These are phyloP conservation scores for Poa annua DNA, from an alignment of 176 grass and related monocot genomes.

Conservation along the genomic window DNA sequence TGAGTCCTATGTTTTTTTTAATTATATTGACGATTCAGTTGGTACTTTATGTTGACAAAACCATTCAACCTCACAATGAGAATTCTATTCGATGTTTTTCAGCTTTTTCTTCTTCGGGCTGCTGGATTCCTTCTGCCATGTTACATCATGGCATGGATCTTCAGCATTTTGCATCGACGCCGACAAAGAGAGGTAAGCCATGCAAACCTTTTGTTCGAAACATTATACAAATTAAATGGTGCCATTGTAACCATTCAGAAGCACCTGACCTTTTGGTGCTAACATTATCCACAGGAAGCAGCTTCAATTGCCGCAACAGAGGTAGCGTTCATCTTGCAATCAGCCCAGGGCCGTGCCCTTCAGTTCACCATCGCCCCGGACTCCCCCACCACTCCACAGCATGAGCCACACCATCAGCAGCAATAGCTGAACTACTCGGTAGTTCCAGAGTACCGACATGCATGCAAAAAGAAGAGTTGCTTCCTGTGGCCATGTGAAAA, in stretches of 20 bases:
- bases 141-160: slow-evolving; percentile 93
- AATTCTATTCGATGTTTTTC: slow-evolving; percentile 29
- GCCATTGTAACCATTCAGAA: slow-evolving; percentile 29
- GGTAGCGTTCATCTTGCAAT: slow-evolving; percentile 92
- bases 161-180: slow-evolving; percentile 80
- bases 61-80: slow-evolving; percentile 12
- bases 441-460: slow-evolving; percentile 30
- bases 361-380: slow-evolving; percentile 87
- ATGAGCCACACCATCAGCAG: slow-evolving; percentile 46
- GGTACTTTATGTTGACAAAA: slow-evolving; percentile 13
- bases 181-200: slow-evolving; percentile 75
- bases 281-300: slow-evolving; percentile 59
- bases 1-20: slow-evolving; percentile 38
- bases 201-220: not conserved
- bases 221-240: not conserved
- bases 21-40: slow-evolving; percentile 10
- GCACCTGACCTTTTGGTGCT: not conserved
- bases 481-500: slow-evolving; percentile 19
- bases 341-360: slow-evolving; percentile 48
- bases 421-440: slow-evolving; percentile 43
- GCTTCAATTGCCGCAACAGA: slow-evolving; percentile 74
- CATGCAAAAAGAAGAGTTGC: slow-evolving; percentile 1
- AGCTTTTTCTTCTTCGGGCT: slow-evolving; percentile 91
- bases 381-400: slow-evolving; percentile 86
- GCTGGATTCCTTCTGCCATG: slow-evolving; percentile 89